Evolutionary conservation across 495 filamentous ascomycete species (phyloP).

Genomic region (Jackrogersella minutella): DNA sequence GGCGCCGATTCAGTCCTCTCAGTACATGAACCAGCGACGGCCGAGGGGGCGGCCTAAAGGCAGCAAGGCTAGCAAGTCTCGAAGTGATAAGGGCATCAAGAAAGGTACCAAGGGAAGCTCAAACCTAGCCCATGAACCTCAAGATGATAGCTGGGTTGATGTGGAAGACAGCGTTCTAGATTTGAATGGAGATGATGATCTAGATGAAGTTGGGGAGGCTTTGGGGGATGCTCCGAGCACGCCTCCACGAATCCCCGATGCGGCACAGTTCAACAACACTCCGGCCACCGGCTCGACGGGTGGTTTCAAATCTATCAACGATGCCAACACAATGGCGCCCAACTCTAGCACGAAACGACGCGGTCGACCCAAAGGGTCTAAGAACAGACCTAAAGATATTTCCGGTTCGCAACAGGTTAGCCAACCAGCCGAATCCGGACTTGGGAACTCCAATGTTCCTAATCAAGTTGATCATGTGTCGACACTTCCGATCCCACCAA

Average conservation of each 20-base stretch:
- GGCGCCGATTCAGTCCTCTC: constrained; percentile 27
- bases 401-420: constrained; percentile 7
- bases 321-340: constrained; percentile 19
- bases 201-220: constrained; percentile 34
- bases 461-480: constrained; percentile 29
- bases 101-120: constrained; percentile 48
- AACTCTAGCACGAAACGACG: constrained; percentile 41
- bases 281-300: constrained; percentile 37
- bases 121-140: constrained; percentile 37
- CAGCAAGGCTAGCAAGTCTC: constrained; percentile 58
- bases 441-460: constrained; percentile 8
- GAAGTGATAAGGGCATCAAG: constrained; percentile 60
- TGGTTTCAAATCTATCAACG: constrained; percentile 46
- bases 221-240: constrained; percentile 35
- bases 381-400: constrained; percentile 55
- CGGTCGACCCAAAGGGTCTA: constrained; percentile 57
- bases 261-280: constrained; percentile 31
- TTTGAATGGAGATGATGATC: constrained; percentile 38
- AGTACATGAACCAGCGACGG: constrained; percentile 43
- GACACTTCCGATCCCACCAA: constrained; percentile 36
- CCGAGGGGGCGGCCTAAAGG: constrained; percentile 61
- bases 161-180: constrained; percentile 43
- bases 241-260: constrained; percentile 26
- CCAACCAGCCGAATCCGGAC: constrained; percentile 14
- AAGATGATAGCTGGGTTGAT: constrained; percentile 48